These are phyloP conservation scores for Physocladia obscura DNA, from an alignment of 192 early-diverging fungal genomes.

Conservation along the genomic window DNA sequence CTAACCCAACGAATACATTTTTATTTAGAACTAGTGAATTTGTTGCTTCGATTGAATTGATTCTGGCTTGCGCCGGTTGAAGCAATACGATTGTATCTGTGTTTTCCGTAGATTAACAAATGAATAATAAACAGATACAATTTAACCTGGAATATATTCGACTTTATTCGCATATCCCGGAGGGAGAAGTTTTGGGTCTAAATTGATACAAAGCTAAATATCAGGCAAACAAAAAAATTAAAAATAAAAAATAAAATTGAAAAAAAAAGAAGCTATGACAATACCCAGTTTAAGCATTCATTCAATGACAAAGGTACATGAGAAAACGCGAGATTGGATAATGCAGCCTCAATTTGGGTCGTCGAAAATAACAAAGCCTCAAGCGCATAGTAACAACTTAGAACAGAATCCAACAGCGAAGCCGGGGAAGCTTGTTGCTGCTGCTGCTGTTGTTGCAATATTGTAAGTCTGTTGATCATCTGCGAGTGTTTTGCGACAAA, in stretches of 20 bases:
- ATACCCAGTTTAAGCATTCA: not conserved
- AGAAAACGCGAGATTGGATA: not conserved
- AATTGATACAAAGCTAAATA: slow-evolving; percentile 16
- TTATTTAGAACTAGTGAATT: too few relatives aligned
- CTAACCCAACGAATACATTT: too few relatives aligned
- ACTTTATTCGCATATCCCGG: slow-evolving; percentile 20
- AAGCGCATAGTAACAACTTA: not conserved
- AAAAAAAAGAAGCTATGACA: not conserved
- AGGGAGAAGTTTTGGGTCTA: not conserved
- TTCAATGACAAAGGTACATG: not conserved
- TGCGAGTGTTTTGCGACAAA: too few relatives aligned
- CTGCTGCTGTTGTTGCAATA: too few relatives aligned
- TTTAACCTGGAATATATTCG: not conserved
- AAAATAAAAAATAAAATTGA: not conserved
- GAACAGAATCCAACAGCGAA: too few relatives aligned
- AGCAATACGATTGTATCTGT: not conserved
- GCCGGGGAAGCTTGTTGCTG: too few relatives aligned
- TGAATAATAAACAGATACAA: not conserved
- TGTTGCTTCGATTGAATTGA: not conserved
- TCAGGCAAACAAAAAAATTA: not conserved
- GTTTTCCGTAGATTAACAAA: not conserved
- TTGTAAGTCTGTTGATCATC: too few relatives aligned
- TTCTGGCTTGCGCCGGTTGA: not conserved
- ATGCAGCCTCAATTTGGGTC: not conserved
- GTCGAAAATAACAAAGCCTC: not conserved